Base-by-base conservation (phyloP, 805 yeast species). In the Danielia reshetovae region DNA sequence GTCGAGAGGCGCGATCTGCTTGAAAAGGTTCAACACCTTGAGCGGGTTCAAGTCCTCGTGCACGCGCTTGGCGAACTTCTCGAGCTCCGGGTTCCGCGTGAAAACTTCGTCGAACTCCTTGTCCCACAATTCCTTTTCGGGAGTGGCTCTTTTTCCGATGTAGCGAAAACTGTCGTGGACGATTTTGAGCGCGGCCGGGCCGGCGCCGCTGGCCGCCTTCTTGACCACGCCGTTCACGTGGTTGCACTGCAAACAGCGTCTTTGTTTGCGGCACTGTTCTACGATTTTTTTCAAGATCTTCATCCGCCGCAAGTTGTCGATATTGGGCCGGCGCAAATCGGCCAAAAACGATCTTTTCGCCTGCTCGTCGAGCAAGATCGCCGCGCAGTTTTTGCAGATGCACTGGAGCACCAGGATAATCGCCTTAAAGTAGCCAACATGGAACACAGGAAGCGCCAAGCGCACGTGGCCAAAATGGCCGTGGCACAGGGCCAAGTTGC, bases 381-480 rank as follows among this genome's bases (percentile, higher is more conserved):
- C 67, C 1, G 95, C 84, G 63, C 99, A 93, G 43, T 74, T 77
- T 57, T 93, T 93, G 69, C 99, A 93, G 42, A 93, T 79, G 35
- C 85, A 77, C 59, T 93, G 98, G 36, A 93, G 63, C 26, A 93
- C 88, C 53, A 79, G 83, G 45, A 93, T 84, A 15, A 87, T 84
- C 27, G 89, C 81, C 58, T 90, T 90, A 72, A 93, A 93, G 59
- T 89, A 93, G 13, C 99, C 99, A 30, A 93, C 93, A 55, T 93
- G 98, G 65, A 90, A 93, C 10, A 89, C 97, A 1, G 99, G 99
- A 29, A 93, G 68, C 0, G 97, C 96, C 34, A 93, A 72, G 51
- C 86, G 77, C 44, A 93, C 77, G 54, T 94, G 96, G 27, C 99
- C 99, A 59, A 93, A 93, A 65, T 93, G 99, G 39, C 99, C 99